phyloP scores from a whole-genome alignment of 202 grass and related monocot genomes.

The Setaria viridis region DNA sequence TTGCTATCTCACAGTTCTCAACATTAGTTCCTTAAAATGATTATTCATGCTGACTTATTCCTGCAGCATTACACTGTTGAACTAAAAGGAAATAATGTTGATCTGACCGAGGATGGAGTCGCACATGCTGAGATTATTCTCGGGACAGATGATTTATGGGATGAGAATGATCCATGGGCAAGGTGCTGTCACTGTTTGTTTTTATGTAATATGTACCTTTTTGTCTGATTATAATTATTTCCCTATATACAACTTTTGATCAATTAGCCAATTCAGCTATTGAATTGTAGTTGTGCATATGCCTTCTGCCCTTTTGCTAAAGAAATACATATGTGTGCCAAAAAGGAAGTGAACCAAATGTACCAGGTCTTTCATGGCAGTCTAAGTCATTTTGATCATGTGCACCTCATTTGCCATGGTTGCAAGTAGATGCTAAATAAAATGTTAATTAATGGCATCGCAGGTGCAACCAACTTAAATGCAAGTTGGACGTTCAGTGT shows the following conservation, averaged over 20 bases:
- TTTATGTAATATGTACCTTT: slow-evolving; percentile 37
- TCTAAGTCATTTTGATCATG: slow-evolving; percentile 30
- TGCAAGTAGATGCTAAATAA: slow-evolving; percentile 26
- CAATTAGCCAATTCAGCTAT: slow-evolving; percentile 13
- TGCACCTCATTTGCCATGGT: background rate
- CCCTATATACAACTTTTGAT: slow-evolving; percentile 31
- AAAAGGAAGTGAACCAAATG: background rate
- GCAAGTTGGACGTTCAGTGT: slow-evolving; percentile 13
- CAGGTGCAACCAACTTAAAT: slow-evolving; percentile 26
- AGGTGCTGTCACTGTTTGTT: slow-evolving; percentile 58
- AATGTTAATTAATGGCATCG: background rate
- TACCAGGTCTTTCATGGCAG: background rate
- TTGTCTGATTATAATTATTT: slow-evolving; percentile 40
- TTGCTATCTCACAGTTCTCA: slow-evolving; percentile 24
- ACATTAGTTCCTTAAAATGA: slow-evolving; percentile 25
- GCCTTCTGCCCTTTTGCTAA: slow-evolving; percentile 15
- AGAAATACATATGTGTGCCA: background rate
- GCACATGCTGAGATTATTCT: slow-evolving; percentile 87
- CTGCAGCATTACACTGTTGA: slow-evolving; percentile 94
- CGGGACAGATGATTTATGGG: slow-evolving; percentile 87
- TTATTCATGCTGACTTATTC: slow-evolving; percentile 40
- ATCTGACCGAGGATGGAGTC: slow-evolving; percentile 93
- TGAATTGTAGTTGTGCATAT: background rate
- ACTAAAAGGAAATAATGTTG: slow-evolving; percentile 86
- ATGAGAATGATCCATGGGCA: slow-evolving; percentile 98